Evolutionary conservation across 495 filamentous ascomycete genomes (phyloP), one percentile per base, ranked within the genome.

Genomic region (Elaphomyces granulatus): DNA sequence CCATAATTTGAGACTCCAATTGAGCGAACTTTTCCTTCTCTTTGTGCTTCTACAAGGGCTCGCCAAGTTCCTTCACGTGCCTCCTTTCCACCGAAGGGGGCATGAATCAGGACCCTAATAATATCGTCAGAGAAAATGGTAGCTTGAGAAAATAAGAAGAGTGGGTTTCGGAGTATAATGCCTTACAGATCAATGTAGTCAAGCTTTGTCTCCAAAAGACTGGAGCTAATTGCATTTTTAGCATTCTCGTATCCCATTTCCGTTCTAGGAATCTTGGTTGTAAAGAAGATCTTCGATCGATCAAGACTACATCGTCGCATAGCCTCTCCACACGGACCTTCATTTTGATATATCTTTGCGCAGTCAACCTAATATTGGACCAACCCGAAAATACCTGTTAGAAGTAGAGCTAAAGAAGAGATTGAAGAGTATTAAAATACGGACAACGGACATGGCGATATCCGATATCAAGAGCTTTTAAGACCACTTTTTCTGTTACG

Each of bases 371-470:
- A n/a, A n/a, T n/a, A n/a, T n/a, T n/a, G n/a, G n/a, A n/a, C n/a
- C n/a, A n/a, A n/a, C n/a, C n/a, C n/a, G n/a, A 15, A 2, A 38
- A n/a, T 4, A 6, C 1, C 61, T 64, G n/a, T 35, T 35, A 3
- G n/a, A 10, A 10, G 15, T 32, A 15, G 6, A 34, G 26, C 18
- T 1, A 8, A 28, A 20, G 8, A 15, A 3, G 23, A 19, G 43
- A 66, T 44, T n/a, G n/a, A n/a, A n/a, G n/a, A n/a, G n/a, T n/a
- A n/a, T n/a, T n/a, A n/a, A n/a, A n/a, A n/a, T n/a, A n/a, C n/a
- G n/a, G n/a, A n/a, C n/a, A n/a, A n/a, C n/a, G n/a, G 55, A 79
- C 75, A 59, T 84, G 83, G 32, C 78, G 75, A 46, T 87, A 90
- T 28, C 83, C 83, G 3, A 59, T 52, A 47, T 77, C 64, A 36